Evolutionary conservation across 2,329 filamentous ascomycete genomes (phyloP), one percentile per base, ranked within the genome.

Genomic region (Thielaviopsis euricoi): DNA sequence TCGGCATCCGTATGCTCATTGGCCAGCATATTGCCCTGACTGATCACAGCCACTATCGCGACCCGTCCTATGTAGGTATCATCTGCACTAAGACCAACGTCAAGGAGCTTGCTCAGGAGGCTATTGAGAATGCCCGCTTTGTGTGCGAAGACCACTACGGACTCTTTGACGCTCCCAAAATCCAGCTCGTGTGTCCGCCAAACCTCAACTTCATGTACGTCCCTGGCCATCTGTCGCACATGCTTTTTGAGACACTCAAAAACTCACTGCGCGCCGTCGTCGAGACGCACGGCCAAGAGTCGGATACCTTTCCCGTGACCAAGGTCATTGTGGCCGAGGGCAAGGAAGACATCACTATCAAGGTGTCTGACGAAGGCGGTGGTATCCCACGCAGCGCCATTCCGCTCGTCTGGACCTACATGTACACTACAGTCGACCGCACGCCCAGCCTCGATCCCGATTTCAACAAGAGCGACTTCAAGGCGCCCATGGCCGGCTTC

Each of bases 71-170:
- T 67, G 93, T 98, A 64, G 93, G 93, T 62, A 96, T 98, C 64
- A 98, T 98, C 67, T 98, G 93, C 76, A 98, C 93, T 61, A 95
- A 94, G 74, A 97, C 93, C 25, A 98, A 96, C 66, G 91, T 98
- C 46, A 83, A 83, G 60, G 93, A 98, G 65, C 81, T 98, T 53
- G 93, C 93, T 3, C 85, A 95, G 67, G 93, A 98, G 72, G 93
- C 93, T 61, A 97, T 98, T 66, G 93, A 97, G 68, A 98, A 98
- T 66, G 93, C 93, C 49, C 83, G 93, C n/a, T 98, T 97, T 67
- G 93, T 98, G 37, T 98, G 93, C 69, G 93, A 98, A 71, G 93
- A 97, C 69, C 91, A 97, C 72, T 98, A 97, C 68, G 93, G 93
- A 61, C 76, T 98, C 12, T 98, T 97, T 66, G 91, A 97, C 68